phyloP scores from a whole-genome alignment of 306 rosid species.

The Mimosa pudica region DNA sequence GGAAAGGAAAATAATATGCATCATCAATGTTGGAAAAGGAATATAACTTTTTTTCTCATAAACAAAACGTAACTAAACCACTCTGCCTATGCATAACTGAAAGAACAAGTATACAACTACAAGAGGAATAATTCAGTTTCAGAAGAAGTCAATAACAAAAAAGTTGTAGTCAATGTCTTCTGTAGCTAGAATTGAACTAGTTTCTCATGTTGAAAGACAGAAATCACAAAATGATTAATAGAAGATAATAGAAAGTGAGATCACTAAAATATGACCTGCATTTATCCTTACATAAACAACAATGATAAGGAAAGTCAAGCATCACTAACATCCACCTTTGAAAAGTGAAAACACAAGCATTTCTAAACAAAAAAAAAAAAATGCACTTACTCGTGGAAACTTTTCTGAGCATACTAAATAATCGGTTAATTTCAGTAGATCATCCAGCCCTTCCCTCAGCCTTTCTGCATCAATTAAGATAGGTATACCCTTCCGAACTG shows the following conservation, averaged over 20 bases:
- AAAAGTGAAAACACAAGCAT: background rate
- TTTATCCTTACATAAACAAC: slow-evolving; percentile 26
- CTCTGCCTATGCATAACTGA: background rate
- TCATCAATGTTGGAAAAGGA: background rate
- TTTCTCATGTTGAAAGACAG: slow-evolving; percentile 1
- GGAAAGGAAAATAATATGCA: background rate
- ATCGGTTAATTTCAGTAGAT: slow-evolving; percentile 70
- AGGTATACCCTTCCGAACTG: slow-evolving; percentile 70
- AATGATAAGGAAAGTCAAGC: slow-evolving; percentile 13
- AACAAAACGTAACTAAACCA: background rate
- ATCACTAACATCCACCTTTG: slow-evolving; percentile 13
- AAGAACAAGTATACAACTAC: slow-evolving; percentile 12
- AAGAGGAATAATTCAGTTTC: background rate
- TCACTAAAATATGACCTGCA: slow-evolving; percentile 27
- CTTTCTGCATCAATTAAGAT: slow-evolving; percentile 87
- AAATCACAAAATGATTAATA: slow-evolving; percentile 3
- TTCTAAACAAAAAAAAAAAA: slow-evolving; percentile 25
- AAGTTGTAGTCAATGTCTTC: too few species aligned
- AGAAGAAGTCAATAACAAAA: background rate
- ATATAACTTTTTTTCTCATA: background rate
- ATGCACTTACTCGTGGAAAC: slow-evolving; percentile 76
- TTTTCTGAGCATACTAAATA: slow-evolving; percentile 77
- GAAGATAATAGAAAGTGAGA: slow-evolving; percentile 24
- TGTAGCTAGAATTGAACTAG: background rate
- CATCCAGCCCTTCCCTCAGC: slow-evolving; percentile 85